Base-by-base conservation (phyloP, 2,329 filamentous ascomycete species). In the Fusarium chuoi region DNA sequence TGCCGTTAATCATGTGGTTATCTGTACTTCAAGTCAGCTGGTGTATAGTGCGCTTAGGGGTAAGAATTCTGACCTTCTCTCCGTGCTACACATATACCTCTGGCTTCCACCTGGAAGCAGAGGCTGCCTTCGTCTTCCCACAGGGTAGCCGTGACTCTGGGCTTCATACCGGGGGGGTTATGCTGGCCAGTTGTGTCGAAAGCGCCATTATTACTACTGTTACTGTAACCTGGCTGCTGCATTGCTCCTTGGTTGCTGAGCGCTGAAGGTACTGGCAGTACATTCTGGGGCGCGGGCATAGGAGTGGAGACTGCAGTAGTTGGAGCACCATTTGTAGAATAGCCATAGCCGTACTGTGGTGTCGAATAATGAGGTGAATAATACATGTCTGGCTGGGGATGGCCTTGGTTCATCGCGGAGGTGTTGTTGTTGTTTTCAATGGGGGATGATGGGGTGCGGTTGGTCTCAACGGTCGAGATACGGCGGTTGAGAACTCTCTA, bases 1-100 rank as follows among this genome's bases (percentile, higher is more conserved):
- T 99, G 24, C 96, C 96, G 79, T 98, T 99, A 83, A 99, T 98
- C 94, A 99, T 98, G 84, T 98, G 94, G 83, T 98, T 98, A 79
- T 98, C 96, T 97, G 73, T 46, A 54, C 6, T 28, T 24, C 4
- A 14, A 57, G 65, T 73, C 57, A 75, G 71, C 55, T 49, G 17
- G 36, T 54, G 44, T 41, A 15, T 42, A 30, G 17, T n/a, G 28
- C 22, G 22, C n/a, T 12, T 13, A 26, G 36, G 22, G 38, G 52
- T 15, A 38, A 44, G 22, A 64, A 15, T 63, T 79, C 86, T 76
- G 84, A 96, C 94, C 95, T 89, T 98, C 96, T 81, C 96, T 89
- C 75, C 96, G 90, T 60, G 96, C 96, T 65, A 98, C 96, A 82
- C 96, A 99, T 60, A 99, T 96, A 54, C 96, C 96, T 76, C 96